Evolutionary conservation across 176 grass and related monocot genomes (phyloP).

Genomic region (Tuctoria greenei): DNA sequence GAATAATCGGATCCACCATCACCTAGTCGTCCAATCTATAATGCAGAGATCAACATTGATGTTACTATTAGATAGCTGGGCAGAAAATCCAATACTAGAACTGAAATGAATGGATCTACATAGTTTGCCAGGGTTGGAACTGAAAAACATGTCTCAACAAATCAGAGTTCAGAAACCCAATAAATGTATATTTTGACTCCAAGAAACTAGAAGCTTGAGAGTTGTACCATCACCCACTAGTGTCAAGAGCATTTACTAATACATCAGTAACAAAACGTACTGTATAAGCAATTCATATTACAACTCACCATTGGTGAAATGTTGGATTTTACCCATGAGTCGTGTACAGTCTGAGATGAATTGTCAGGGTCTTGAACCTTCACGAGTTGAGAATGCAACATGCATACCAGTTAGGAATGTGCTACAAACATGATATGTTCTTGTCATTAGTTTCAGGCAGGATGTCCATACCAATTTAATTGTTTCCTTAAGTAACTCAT

Average conservation of each 20-base stretch:
- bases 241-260: background rate
- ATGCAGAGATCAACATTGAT: constrained; percentile 25
- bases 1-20: constrained; percentile 67
- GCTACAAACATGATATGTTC: background rate
- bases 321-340: constrained; percentile 57
- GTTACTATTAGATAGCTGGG: background rate
- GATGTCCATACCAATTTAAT: constrained; percentile 56
- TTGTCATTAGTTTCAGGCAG: background rate
- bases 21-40: constrained; percentile 75
- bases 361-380: constrained; percentile 96
- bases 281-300: constrained; percentile 7
- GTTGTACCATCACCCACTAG: background rate
- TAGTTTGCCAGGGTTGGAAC: background rate
- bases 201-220: background rate
- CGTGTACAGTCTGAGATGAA: constrained; percentile 68
- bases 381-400: constrained; percentile 15
- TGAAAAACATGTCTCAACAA: constrained; percentile 12
- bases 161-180: background rate
- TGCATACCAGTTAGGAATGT: constrained; percentile 9
- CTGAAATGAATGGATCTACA: background rate
- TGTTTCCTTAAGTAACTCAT: constrained; percentile 63
- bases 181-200: background rate
- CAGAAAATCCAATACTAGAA: background rate
- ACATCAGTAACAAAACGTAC: background rate
- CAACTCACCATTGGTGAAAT: constrained; percentile 53